phyloP scores from a whole-genome alignment of 768 basidiomycete genomes.

The Symmetrospora coprosmae region DNA sequence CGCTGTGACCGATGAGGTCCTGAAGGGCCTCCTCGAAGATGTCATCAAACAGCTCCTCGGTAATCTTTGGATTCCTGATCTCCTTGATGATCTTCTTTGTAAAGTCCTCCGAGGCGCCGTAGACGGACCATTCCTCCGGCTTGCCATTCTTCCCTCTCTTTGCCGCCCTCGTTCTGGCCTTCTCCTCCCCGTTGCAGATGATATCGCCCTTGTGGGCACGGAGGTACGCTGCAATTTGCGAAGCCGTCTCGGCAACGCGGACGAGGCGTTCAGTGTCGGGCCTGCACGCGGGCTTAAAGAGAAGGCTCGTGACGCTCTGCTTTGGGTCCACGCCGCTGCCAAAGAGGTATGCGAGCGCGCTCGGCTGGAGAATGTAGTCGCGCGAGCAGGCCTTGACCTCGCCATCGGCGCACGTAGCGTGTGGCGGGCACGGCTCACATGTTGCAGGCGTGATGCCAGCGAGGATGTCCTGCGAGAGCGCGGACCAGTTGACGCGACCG shows the following conservation, averaged over 20 bases:
- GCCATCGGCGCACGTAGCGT: constrained; percentile 36
- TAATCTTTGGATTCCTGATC: background rate
- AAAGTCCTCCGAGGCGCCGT: constrained; percentile 5
- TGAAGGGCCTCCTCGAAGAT: constrained; percentile 37
- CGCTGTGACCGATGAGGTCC: constrained; percentile 38
- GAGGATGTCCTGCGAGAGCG: no score
- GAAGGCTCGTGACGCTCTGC: constrained; percentile 33
- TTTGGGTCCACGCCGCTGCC: constrained; percentile 14
- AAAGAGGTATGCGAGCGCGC: constrained; percentile 22
- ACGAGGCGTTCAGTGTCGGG: constrained; percentile 39
- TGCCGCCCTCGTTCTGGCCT: constrained; percentile 13
- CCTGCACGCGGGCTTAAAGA: constrained; percentile 34
- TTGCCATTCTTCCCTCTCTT: constrained; percentile 12
- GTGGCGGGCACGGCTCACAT: constrained; percentile 39
- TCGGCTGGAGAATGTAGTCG: constrained; percentile 35
- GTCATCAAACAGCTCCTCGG: constrained; percentile 34
- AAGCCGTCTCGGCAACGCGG: constrained; percentile 35
- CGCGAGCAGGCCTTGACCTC: constrained; percentile 35
- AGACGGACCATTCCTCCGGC: constrained; percentile 22
- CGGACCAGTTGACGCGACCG: no score
- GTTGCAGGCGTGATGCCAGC: constrained; percentile 22
- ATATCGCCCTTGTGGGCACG: constrained; percentile 35
- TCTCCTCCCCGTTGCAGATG: constrained; percentile 35
- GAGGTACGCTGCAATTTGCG: constrained; percentile 32
- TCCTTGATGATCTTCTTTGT: constrained; percentile 20